Evolutionary conservation across 2,329 filamentous ascomycete species (phyloP), one percentile per base, ranked within the genome.

Genomic region (Trichoderma polysporum): DNA sequence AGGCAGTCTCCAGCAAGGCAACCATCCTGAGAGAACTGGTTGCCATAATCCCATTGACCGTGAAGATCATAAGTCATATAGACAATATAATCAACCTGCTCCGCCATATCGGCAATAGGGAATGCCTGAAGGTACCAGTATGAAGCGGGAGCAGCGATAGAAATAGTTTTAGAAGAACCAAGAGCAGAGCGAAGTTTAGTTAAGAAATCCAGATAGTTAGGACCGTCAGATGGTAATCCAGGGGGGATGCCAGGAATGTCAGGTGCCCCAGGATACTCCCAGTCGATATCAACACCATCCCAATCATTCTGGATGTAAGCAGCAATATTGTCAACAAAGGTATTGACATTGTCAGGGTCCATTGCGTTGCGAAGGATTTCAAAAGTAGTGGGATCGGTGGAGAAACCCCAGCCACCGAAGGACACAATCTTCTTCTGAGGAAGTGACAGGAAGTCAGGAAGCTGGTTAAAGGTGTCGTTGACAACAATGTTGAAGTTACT

Each of bases 201-300:
- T n/a, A n/a, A n/a, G n/a, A n/a, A n/a, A 25, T 15, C 29, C 7
- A 31, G n/a, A 2, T n/a, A 31, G 15, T n/a, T 5, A 6, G 17
- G 6, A 52, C 13, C 22, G 76, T 80, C 17, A 39, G 66, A 12
- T 12, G 73, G 75, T 12, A 70, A 69, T 29, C 7, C 33, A 12
- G 33, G 9, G 13, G 33, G 33, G 33, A 35, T 35, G 13, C 13
- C 33, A 3, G 33, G 33, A 35, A 35, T 66, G n/a, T 66, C 62
- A 49, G 62, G 53, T 9, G 33, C 39, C 4, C 70, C 73, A 5
- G 74, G 74, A 45, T 80, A 80, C 59, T 80, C 79, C 80, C 80
- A 83, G 68, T 81, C 78, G 35, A 79, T 71, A 54, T 81, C 78
- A 12, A 81, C 66, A 0, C 80, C 79, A 50, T 81, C n/a, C 79